Base-by-base conservation (phyloP, 1,284 basidiomycete species). In the Sanghuangporus baumii region DNA sequence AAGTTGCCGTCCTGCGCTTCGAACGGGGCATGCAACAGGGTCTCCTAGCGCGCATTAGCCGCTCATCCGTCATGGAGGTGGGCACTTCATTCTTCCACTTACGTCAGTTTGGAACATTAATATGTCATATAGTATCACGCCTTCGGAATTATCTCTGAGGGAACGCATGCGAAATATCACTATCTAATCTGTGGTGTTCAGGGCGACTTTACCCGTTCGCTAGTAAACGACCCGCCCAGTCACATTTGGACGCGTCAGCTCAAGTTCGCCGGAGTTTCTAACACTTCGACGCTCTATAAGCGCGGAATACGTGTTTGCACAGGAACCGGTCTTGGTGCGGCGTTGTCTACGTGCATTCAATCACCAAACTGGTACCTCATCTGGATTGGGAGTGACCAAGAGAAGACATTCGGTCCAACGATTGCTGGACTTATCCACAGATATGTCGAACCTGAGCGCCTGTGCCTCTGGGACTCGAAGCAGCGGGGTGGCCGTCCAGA, bases 11-110 rank as follows among this genome's bases (percentile, higher is more conserved):
- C 56, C 72, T 89, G 60, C 81, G 84, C 55, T 88, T 88, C 67
- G 79, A 86, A 71, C 79, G 86, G 55, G 86, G 86, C 37, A 88
- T 89, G 84, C 85, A 88, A 71, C 86, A 88, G 70, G 87, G 86
- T 12, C 77, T 88, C 56, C 73, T 88, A 52, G 81, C 84, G 67
- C 81, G 87, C 66, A 84, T 89, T 69, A 84, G 83, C 69, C 84
- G 85, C 73, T 80, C 80, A 67, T 80, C 82, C 43, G 76, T 87
- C 63, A 78, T 85, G 79, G 86, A 88, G 57, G 64, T 59, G 66
- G 66, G 64, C 64, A 57, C 18, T 18, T 36, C 37, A 56, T 36
- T 26, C 26, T 26, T 43, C 18, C 6, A 20, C 41, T 59, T 41
- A 34, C 20, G 1, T 18, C 18, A 59, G 51, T 59, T 1, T 36